Percentiles rank a stretch among this genome's conserved stretches.
Evolutionary conservation across 2,329 filamentous ascomycete species (phyloP).

Genomic region (Aspergillus sp.): DNA sequence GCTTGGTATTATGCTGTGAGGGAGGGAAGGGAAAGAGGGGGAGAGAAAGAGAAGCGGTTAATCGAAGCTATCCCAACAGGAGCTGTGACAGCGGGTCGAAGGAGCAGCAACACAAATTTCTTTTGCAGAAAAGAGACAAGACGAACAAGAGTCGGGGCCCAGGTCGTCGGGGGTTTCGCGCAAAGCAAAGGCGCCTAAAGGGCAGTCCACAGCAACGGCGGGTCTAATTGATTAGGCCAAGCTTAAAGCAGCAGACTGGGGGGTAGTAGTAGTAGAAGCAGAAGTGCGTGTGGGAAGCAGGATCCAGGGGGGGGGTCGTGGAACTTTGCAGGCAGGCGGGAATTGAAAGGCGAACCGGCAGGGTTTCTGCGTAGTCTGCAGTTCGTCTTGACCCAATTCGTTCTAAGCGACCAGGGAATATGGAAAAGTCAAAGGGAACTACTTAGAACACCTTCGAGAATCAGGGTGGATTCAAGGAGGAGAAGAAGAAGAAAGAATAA

Average conservation of each 20-base stretch:
- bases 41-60: conserved; percentile 15
- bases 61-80: conserved; percentile 27
- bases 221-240: conserved; percentile 31
- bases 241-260: conserved; percentile 29
- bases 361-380: background rate
- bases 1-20: conserved; percentile 11
- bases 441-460: conserved; percentile 15
- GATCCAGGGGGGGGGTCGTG: conserved; percentile 24
- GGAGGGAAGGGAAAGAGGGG: conserved; percentile 11
- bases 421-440: conserved; percentile 8
- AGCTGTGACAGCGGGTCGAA: conserved; percentile 25
- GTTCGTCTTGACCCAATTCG: conserved; percentile 8
- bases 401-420: background rate
- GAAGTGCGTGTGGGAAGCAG: conserved; percentile 10
- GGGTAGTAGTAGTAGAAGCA: background rate
- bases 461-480: conserved; percentile 10
- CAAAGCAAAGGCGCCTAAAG: conserved; percentile 26
- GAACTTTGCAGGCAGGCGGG: conserved; percentile 21
- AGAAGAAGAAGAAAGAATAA: background rate
- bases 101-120: conserved; percentile 30
- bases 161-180: conserved; percentile 29
- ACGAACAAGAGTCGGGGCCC: conserved; percentile 26
- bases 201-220: conserved; percentile 29
- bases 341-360: conserved; percentile 17
- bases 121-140: conserved; percentile 25